Evolutionary conservation across 352 stramenopile species (phyloP).

Genomic region (Globisporangium acanthophoron): DNA sequence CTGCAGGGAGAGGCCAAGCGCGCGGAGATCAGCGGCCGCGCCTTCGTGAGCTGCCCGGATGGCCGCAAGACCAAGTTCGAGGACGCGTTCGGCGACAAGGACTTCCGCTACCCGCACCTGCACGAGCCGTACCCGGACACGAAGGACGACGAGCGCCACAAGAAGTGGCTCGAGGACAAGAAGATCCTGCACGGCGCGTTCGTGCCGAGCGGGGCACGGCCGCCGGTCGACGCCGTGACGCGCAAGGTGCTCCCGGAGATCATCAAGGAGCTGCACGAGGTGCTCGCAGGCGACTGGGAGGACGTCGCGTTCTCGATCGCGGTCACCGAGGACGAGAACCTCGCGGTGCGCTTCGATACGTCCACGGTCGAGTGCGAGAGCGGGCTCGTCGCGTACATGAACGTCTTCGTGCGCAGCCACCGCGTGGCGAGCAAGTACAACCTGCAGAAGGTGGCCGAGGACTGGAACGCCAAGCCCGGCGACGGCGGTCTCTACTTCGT

Average conservation of each 20-base stretch:
- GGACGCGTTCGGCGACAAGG: conserved; percentile 53
- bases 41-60: conserved; percentile 55
- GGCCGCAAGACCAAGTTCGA: conserved; percentile 62
- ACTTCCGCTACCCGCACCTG: conserved; percentile 65
- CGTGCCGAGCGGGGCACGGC: conserved; percentile 48
- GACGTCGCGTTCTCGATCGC: conserved; percentile 44
- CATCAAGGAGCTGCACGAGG: conserved; percentile 64
- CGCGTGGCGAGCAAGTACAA: conserved; percentile 64
- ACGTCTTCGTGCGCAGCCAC: conserved; percentile 67
- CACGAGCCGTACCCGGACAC: conserved; percentile 58
- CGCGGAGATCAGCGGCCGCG: conserved; percentile 56
- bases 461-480: conserved; percentile 69
- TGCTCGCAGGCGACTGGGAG: conserved; percentile 57
- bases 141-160: conserved; percentile 45
- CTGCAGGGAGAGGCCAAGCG: conserved; percentile 65
- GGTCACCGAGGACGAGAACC: conserved; percentile 51
- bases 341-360: conserved; percentile 54
- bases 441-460: conserved; percentile 71
- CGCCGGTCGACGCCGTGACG: conserved; percentile 52
- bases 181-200: conserved; percentile 70
- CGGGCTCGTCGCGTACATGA: conserved; percentile 77
- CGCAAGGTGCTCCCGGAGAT: conserved; percentile 64
- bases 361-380: conserved; percentile 46
- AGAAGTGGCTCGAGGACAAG: conserved; percentile 61
- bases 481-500: conserved; percentile 60